Percentiles rank a stretch among this genome's conserved stretches.
These are phyloP conservation scores for Cytospora mali DNA, from an alignment of 2,329 filamentous ascomycete species.

Conservation along the genomic window DNA sequence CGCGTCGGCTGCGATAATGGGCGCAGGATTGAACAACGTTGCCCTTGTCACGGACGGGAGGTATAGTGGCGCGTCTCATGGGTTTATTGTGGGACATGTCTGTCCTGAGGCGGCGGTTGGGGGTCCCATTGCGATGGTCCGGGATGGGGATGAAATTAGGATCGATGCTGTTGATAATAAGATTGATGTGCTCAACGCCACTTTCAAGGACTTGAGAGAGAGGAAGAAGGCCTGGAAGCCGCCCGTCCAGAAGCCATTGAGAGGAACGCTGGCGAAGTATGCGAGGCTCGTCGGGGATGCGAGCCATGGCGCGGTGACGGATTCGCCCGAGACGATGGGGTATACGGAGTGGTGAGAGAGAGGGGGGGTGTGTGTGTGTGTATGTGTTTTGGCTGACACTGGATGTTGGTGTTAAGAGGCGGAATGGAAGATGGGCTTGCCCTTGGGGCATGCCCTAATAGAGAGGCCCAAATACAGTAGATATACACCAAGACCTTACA, in stretches of 20 bases:
- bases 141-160: conserved; percentile 78
- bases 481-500: neutral
- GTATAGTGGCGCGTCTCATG: conserved; percentile 86
- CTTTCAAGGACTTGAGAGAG: conserved; percentile 66
- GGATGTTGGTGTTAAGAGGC: neutral
- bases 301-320: conserved; percentile 87
- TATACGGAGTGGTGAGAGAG: conserved; percentile 28
- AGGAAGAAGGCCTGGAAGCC: conserved; percentile 65
- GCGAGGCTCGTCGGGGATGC: conserved; percentile 85
- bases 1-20: conserved; percentile 88
- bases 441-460: too few relatives aligned
- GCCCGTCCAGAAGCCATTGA: conserved; percentile 72
- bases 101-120: conserved; percentile 88
- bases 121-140: conserved; percentile 82
- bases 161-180: conserved; percentile 83
- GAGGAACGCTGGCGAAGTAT: conserved; percentile 90
- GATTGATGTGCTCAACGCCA: conserved; percentile 66
- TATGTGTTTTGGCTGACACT: too few relatives aligned
- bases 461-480: too few relatives aligned
- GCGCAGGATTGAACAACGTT: conserved; percentile 82
- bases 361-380: neutral
- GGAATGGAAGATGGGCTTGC: neutral
- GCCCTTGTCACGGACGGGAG: conserved; percentile 91
- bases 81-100: conserved; percentile 93
- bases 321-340: conserved; percentile 45